A percentile compares a stretch with the other conserved stretches of the same genome.
These are phyloP conservation scores for Trichosporon coremiiforme DNA, from an alignment of 1,284 basidiomycete species.

Conservation along the genomic window DNA sequence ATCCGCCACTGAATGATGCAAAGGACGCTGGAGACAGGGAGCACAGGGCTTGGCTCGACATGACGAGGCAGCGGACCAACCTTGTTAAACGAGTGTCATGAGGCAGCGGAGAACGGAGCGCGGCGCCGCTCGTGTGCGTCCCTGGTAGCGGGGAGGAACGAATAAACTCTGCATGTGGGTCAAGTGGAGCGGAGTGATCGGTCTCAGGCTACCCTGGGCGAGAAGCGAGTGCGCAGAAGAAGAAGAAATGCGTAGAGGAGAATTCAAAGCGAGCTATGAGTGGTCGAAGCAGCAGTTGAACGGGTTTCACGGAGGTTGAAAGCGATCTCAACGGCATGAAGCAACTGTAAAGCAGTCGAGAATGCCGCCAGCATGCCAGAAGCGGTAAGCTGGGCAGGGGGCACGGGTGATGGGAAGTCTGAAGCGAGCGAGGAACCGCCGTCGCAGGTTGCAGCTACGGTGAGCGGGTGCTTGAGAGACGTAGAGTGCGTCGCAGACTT, in stretches of 20 bases:
- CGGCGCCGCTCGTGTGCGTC: not conserved
- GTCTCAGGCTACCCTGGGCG: not conserved
- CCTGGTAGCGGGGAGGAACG: not conserved
- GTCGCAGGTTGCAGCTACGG: not conserved
- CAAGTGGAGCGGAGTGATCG: constrained; percentile 1
- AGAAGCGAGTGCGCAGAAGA: not conserved
- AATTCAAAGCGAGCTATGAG: not conserved
- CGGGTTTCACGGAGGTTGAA: not conserved
- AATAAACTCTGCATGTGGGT: not conserved
- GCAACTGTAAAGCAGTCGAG: not conserved
- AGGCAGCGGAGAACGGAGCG: not conserved
- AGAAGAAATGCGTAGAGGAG: not conserved
- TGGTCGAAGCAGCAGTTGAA: not conserved
- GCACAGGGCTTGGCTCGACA: constrained; percentile 6
- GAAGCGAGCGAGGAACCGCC: not conserved
- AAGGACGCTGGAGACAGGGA: not conserved
- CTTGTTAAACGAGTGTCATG: not conserved
- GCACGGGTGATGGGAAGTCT: not conserved
- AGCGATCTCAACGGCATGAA: not conserved
- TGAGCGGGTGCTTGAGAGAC: not conserved
- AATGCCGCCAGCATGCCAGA: not conserved
- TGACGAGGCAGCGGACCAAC: not conserved
- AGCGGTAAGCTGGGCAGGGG: not conserved
- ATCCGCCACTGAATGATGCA: constrained; percentile 1
- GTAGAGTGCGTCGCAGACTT: not conserved